Base-by-base conservation (phyloP, 495 filamentous ascomycete species). In the Talaromyces liani region DNA sequence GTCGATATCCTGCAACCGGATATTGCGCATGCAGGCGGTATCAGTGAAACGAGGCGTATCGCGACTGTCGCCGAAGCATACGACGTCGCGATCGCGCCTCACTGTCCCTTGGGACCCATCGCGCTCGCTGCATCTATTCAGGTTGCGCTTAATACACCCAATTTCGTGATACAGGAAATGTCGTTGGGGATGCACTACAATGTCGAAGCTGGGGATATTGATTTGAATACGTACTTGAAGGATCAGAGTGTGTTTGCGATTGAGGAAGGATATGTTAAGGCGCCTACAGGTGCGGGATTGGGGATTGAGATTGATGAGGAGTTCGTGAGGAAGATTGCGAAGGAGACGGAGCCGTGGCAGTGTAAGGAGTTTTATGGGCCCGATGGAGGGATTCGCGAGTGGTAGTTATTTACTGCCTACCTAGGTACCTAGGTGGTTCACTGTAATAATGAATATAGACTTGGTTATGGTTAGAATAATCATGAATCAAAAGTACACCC, bases 151-250 rank as follows among this genome's bases (percentile, higher is more conserved):
- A 71, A 76, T 10, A 85, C 79, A 33, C 77, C 88, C 2, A 92
- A 93, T 69, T 91, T 91, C 70, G 85, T 80, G 34, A 92, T 93
- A 58, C 90, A 91, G 72, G 89, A 93, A 77, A 92, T 92, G 89
- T 85, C 84, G 61, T 66, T 90, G 57, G 89, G 88, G 0, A 92
- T 93, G 60, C 90, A 93, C 73, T 92, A 92, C 70, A 92, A 91
- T 66, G 75, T 76, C 18, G 63, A 64, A 25, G 82, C 73, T 8
- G 86, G 88, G 7, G 77, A 84, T 49, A 81, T 82, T 61, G 88
- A 92, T 72, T 77, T 92, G 51, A 82, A 77, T 1, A 90, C 79
- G 63, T 93, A 92, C 66, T 77, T 87, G 6, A 83, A 82, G 64
- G 84, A 91, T 69, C 74, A 81, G 0, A 70, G 65, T 24, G 84